Percentiles rank a stretch among this genome's conserved stretches.
Conservation (phyloP, 1,284 basidiomycete genomes). For the Fistulinella cinereoalba region DNA sequence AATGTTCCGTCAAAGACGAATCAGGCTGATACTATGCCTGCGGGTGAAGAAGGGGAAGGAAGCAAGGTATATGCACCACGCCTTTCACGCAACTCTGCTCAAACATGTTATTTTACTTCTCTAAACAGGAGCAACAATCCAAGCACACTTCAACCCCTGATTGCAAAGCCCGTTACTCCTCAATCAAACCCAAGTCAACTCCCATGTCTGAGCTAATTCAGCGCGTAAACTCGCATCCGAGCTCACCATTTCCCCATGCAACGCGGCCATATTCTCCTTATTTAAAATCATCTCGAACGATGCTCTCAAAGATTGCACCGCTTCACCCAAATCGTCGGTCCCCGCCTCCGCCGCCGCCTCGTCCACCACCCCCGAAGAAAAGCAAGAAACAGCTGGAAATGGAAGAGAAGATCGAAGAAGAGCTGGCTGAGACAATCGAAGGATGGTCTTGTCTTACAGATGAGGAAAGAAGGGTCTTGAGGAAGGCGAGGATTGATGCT, state of each 20-base stretch:
- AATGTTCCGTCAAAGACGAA: background rate
- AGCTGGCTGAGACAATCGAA: conserved; percentile 66
- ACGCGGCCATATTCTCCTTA: conserved; percentile 57
- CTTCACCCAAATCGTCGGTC: conserved; percentile 67
- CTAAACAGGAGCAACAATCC: background rate
- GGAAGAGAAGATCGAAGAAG: conserved; percentile 77
- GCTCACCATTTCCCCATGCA: conserved; percentile 53
- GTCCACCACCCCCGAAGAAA: conserved; percentile 64
- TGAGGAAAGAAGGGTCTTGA: conserved; percentile 57
- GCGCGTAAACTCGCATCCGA: conserved; percentile 62
- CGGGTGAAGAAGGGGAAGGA: conserved; percentile 4
- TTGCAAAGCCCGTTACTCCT: conserved; percentile 6
- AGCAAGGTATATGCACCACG: conserved; percentile 14
- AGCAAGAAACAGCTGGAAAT: conserved; percentile 70
- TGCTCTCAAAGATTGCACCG: conserved; percentile 66
- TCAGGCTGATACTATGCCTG: background rate
- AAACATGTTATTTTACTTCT: background rate
- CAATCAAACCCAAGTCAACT: conserved; percentile 40
- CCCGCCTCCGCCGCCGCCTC: conserved; percentile 65
- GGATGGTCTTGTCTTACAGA: conserved; percentile 70
- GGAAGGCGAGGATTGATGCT: conserved; percentile 57
- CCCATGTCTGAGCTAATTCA: conserved; percentile 74
- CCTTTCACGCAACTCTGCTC: background rate
- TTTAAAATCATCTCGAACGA: conserved; percentile 57
- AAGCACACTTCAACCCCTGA: conserved; percentile 6